Conservation (phyloP, 306 rosid species). For the Albizia julibrissin region DNA sequence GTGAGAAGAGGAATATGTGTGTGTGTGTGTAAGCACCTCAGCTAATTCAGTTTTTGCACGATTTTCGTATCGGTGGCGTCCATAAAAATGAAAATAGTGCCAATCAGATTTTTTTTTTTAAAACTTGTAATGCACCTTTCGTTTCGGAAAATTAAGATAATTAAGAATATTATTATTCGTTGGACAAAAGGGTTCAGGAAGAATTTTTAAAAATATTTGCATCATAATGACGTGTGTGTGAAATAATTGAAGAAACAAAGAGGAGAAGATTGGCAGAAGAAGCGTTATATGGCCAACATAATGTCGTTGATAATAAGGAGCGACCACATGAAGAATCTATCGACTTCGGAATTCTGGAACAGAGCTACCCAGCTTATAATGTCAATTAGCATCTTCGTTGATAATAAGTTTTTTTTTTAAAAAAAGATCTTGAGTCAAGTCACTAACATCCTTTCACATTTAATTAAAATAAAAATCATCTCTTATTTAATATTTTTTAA, state of each 20-base stretch:
- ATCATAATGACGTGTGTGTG: background rate
- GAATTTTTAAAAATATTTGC: background rate
- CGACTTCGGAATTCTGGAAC: background rate
- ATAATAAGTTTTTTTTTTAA: too few relatives aligned
- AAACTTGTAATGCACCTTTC: too few relatives aligned
- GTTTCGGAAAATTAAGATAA: too few relatives aligned
- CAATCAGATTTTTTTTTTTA: too few relatives aligned
- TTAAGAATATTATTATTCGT: too few relatives aligned
- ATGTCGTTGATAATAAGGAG: background rate
- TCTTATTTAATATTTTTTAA: too few relatives aligned
- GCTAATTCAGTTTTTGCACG: background rate
- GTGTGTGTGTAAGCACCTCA: background rate
- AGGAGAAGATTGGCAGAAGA: conserved; percentile 23
- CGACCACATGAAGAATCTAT: conserved; percentile 7
- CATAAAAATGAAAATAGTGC: too few relatives aligned
- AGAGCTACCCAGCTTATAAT: conserved; percentile 14
- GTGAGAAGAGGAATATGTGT: too few relatives aligned
- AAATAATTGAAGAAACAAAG: conserved; percentile 36
- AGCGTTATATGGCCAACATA: conserved; percentile 18
- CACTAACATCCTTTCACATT: too few relatives aligned
- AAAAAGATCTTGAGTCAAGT: too few relatives aligned
- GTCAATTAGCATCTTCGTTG: too few relatives aligned
- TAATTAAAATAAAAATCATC: too few relatives aligned
- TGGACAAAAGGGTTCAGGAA: background rate
- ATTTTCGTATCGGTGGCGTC: background rate